These are phyloP conservation scores for Melaleuca quinquenervia DNA, from an alignment of 345 rosid species.

Conservation along the genomic window DNA sequence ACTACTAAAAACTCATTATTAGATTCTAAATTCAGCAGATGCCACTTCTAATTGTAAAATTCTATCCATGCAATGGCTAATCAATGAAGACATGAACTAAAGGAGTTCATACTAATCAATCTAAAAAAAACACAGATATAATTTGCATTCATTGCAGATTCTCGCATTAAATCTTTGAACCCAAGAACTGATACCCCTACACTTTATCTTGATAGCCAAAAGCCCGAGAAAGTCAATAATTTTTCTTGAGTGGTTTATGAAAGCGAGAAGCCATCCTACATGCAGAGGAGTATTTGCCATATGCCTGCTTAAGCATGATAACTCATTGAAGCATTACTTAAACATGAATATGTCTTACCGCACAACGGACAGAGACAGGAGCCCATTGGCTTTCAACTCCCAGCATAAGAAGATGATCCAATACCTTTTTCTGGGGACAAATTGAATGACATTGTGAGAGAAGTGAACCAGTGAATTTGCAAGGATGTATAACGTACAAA, in stretches of 20 bases:
- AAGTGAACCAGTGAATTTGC: neutral
- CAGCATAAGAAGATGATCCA: constrained; percentile 78
- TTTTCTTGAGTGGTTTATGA: neutral
- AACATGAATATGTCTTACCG: constrained; percentile 31
- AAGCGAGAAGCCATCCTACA: neutral
- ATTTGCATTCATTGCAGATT: neutral
- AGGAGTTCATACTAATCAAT: neutral
- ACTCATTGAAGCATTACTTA: neutral
- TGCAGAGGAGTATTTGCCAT: neutral
- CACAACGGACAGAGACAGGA: constrained; percentile 78
- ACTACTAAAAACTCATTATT: neutral
- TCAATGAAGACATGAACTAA: neutral
- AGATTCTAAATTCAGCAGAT: neutral
- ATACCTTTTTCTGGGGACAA: constrained; percentile 51
- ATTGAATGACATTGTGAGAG: constrained; percentile 8
- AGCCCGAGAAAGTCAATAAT: neutral
- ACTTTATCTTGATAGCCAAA: neutral
- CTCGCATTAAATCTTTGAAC: neutral
- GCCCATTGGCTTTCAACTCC: constrained; percentile 98
- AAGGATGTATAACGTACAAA: neutral
- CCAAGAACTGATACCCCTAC: neutral
- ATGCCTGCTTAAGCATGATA: neutral
- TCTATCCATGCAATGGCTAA: neutral
- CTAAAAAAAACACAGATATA: neutral
- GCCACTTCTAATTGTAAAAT: neutral